Base-by-base conservation (phyloP, 2,329 filamentous ascomycete species). In the Orbilia brochopaga region DNA sequence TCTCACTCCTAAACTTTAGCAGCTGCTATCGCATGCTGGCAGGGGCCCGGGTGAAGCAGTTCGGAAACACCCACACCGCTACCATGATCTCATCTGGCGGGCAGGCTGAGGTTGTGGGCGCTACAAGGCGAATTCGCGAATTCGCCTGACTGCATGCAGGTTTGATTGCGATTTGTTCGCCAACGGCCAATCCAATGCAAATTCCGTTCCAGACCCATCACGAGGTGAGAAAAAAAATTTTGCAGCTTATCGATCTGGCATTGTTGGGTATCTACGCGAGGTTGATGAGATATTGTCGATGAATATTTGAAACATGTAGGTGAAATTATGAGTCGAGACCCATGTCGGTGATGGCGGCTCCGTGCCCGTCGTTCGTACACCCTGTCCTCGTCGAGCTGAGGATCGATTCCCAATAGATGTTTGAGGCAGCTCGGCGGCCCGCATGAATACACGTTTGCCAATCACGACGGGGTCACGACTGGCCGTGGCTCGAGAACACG, bases 11-110 rank as follows among this genome's bases (percentile, higher is more conserved):
- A 24, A 15, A 8, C 52, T 53, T 13, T 64, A 70, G 66, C 66
- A 64, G 17, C 52, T 54, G 66, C 66, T 70, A 70, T 59, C 59
- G 50, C 59, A 48, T 1, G 30, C 10, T 8, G 35, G 53, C 17
- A 7, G 7, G 56, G 21, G 42, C 2, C 19, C 24, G 35, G 42
- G 37, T 23, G 24, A 48, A 60, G 54, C 66, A 64, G 27, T 46
- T 46, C 42, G 53, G 52, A 62, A 57, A 21, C 58, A 59, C 21
- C 30, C 50, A 44, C 59, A 57, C 58, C 48, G 55, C 27, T 23
- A 21, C 13, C 30, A 64, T 70, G 66, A 70, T 64, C 59, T 70
- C 66, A 70, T 70, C 53, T 51, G 53, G 58, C 52, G 54, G 27
- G 3, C 58, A 37, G 11, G 30, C 44, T 53, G 44, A 62, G 65